phyloP scores from a whole-genome alignment of 2,329 filamentous ascomycete genomes.

The Colletotrichum tamarilloi region DNA sequence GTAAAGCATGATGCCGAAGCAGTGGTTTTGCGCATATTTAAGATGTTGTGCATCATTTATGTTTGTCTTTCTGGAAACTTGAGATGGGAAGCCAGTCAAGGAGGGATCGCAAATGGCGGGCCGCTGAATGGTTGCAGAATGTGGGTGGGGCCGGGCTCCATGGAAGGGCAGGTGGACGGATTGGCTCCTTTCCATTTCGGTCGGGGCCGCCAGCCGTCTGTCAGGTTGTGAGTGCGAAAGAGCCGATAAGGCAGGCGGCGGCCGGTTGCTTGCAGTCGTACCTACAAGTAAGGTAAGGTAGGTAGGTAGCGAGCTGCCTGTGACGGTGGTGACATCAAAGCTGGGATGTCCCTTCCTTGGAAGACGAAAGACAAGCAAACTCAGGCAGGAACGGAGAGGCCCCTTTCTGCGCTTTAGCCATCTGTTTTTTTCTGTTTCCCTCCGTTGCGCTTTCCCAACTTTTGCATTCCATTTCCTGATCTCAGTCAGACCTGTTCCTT shows the following conservation, averaged over 20 bases:
- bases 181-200: not conserved
- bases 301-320: not conserved
- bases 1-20: too few species aligned
- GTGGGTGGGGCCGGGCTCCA: not conserved
- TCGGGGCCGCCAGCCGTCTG: not conserved
- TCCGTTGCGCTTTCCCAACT: not conserved
- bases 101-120: not conserved
- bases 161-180: not conserved
- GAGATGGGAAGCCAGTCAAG: too few species aligned
- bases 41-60: not conserved
- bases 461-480: not conserved
- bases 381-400: not conserved
- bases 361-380: not conserved
- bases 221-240: not conserved
- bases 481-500: not conserved
- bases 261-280: not conserved
- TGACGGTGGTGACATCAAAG: constrained; percentile 17
- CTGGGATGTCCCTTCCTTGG: constrained; percentile 27
- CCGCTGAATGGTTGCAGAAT: not conserved
- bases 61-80: not conserved
- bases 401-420: not conserved
- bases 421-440: not conserved
- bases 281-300: too few species aligned
- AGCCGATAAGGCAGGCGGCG: not conserved
- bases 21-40: not conserved